Evolutionary conservation across 306 rosid species (phyloP).

Genomic region (Alnus glutinosa): DNA sequence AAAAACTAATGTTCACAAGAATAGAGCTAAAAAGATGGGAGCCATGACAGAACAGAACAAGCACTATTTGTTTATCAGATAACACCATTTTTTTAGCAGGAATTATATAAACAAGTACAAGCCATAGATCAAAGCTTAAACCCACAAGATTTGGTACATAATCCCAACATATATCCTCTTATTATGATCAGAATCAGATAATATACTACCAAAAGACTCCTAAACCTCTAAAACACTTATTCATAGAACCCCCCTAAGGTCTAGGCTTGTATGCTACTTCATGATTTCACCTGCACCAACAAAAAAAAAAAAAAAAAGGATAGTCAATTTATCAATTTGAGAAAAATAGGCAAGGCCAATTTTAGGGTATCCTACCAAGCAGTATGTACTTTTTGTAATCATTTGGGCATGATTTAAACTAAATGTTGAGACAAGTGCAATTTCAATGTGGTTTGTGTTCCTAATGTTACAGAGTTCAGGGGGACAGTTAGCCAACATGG

Average conservation of each 20-base stretch:
- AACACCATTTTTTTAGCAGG: neutral
- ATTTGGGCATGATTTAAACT: neutral
- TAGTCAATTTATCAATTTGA: too few relatives aligned
- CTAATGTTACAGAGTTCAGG: neutral
- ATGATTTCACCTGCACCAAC: conserved; percentile 60
- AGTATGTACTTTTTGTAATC: neutral
- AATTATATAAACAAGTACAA: conserved; percentile 4
- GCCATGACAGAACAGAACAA: neutral
- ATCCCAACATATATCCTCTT: conserved; percentile 12
- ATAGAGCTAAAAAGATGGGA: neutral
- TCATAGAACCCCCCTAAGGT: conserved; percentile 18
- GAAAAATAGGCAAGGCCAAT: too few relatives aligned
- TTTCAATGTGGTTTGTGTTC: neutral
- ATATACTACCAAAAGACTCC: conserved; percentile 10
- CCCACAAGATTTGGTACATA: neutral
- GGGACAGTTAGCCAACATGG: neutral
- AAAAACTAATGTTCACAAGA: neutral
- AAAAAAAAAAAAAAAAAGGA: neutral
- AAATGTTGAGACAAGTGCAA: neutral
- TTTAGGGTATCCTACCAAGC: neutral
- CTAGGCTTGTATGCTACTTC: conserved; percentile 29
- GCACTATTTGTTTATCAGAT: neutral
- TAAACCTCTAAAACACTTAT: conserved; percentile 27
- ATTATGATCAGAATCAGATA: conserved; percentile 19
- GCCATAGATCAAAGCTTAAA: conserved; percentile 6